These are phyloP conservation scores for Monotropa hypopitys DNA, from an alignment of 179 eudicot genomes.

Conservation along the genomic window DNA sequence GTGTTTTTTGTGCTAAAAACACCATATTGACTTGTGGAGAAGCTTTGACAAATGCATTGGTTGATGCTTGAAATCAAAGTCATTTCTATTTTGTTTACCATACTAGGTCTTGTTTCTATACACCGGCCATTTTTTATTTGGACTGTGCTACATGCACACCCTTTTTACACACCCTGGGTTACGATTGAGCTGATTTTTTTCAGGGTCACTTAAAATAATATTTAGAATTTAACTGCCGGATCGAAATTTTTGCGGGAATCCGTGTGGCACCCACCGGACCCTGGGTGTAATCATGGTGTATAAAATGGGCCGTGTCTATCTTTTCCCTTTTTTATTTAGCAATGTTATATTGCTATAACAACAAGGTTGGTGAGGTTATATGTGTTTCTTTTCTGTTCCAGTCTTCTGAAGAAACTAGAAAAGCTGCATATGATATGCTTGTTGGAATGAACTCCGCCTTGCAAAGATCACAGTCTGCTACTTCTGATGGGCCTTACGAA, in stretches of 20 bases:
- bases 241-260: too few relatives aligned
- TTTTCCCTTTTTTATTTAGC: background rate
- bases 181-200: too few relatives aligned
- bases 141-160: too few relatives aligned
- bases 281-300: too few relatives aligned
- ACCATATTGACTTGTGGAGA: background rate
- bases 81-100: background rate
- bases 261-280: too few relatives aligned
- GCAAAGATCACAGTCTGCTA: constrained; percentile 29
- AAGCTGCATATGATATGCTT: constrained; percentile 68
- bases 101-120: background rate
- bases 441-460: constrained; percentile 47
- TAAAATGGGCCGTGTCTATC: too few relatives aligned
- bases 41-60: background rate
- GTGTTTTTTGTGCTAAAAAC: background rate
- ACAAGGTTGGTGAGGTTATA: background rate
- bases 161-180: too few relatives aligned
- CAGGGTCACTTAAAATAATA: too few relatives aligned
- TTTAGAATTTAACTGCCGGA: too few relatives aligned
- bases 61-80: background rate
- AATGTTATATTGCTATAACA: background rate
- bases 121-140: too few relatives aligned
- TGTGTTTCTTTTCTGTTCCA: constrained; percentile 14
- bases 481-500: constrained; percentile 34
- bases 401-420: constrained; percentile 76